phyloP scores from a whole-genome alignment of 108 stramenopile genomes.

The Cyclostephanos tholiformis region DNA sequence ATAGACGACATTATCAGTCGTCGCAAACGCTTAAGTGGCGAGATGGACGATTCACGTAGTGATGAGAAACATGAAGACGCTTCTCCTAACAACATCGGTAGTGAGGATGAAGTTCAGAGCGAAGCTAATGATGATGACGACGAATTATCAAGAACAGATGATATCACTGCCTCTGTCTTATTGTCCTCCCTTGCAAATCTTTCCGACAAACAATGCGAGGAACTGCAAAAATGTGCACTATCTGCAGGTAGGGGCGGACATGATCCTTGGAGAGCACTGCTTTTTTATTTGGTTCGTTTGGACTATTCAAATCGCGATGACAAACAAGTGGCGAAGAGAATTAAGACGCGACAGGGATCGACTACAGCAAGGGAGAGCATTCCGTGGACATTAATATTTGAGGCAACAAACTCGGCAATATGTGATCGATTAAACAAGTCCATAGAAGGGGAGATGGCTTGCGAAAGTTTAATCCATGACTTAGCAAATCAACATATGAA shows the following conservation, averaged over 20 bases:
- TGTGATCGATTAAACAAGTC: background rate
- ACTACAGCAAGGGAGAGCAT: background rate
- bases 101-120: background rate
- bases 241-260: slow-evolving; percentile 20
- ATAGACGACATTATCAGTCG: background rate
- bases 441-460: slow-evolving; percentile 10
- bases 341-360: background rate
- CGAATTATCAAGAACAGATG: slow-evolving; percentile 25
- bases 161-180: slow-evolving; percentile 23
- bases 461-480: background rate
- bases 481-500: no score
- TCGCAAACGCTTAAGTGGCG: background rate
- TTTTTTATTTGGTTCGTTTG: slow-evolving; percentile 1
- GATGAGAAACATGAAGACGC: background rate
- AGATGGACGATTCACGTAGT: background rate
- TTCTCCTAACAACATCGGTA: background rate
- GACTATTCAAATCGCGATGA: background rate
- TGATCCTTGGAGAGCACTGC: slow-evolving; percentile 39
- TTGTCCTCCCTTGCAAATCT: slow-evolving; percentile 13
- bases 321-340: slow-evolving; percentile 3
- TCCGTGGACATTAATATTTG: slow-evolving; percentile 15
- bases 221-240: slow-evolving; percentile 14
- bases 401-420: slow-evolving; percentile 15
- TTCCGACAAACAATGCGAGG: background rate
- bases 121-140: slow-evolving; percentile 1